phyloP scores from a whole-genome alignment of 345 rosid species.

The Gossypium australe region DNA sequence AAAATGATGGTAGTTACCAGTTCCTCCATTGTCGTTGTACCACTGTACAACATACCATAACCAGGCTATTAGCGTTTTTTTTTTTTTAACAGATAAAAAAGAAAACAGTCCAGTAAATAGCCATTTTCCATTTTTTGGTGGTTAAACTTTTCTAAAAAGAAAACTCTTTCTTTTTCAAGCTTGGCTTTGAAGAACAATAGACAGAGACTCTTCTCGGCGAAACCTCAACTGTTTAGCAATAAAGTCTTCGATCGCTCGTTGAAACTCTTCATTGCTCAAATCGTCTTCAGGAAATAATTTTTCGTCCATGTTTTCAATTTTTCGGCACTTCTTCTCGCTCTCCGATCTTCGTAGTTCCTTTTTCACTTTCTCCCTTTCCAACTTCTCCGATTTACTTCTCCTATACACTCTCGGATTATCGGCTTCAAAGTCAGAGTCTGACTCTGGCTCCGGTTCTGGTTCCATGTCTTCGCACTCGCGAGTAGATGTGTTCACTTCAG shows the following conservation, averaged over 20 bases:
- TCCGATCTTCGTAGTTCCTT: conserved; percentile 43
- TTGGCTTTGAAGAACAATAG: conserved; percentile 37
- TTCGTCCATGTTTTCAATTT: neutral
- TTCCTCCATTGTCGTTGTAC: neutral
- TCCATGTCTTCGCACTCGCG: neutral
- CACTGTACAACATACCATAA: neutral
- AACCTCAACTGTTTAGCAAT: conserved; percentile 61
- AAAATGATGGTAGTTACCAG: neutral
- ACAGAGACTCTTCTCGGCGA: conserved; percentile 56
- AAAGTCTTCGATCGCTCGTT: conserved; percentile 64
- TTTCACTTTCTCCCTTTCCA: conserved; percentile 9
- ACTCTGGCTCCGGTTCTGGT: neutral
- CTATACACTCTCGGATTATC: conserved; percentile 18
- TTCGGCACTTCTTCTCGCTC: conserved; percentile 35
- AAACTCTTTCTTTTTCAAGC: neutral
- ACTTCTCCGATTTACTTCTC: conserved; percentile 37
- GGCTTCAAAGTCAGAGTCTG: conserved; percentile 13
- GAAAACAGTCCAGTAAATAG: neutral
- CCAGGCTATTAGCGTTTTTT: no score
- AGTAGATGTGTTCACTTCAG: conserved; percentile 21
- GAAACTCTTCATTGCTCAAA: conserved; percentile 72
- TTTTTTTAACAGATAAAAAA: neutral
- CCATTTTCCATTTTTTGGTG: neutral
- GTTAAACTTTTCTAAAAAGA: neutral
- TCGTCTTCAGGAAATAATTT: conserved; percentile 31